Percentiles rank a stretch among this genome's conserved stretches.
Conservation (phyloP, 768 basidiomycete genomes). For the Hygrocybe punicea region DNA sequence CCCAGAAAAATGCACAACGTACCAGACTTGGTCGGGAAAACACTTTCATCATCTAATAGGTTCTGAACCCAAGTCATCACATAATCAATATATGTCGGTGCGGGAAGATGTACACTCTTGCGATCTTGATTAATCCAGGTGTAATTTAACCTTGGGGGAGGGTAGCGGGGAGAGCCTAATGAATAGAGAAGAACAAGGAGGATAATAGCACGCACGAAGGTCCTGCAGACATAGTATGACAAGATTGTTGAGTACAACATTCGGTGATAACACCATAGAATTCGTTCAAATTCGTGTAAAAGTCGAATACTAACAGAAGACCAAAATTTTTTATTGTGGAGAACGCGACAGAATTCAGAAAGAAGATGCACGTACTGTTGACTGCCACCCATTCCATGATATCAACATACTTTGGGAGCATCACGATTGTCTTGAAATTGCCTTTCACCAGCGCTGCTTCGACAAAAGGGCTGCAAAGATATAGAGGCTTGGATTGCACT, state of each 20-base stretch:
- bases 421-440: slow-evolving; percentile 97
- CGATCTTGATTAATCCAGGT: slow-evolving; percentile 98
- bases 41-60: slow-evolving; percentile 85
- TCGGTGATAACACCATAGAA: slow-evolving; percentile 95
- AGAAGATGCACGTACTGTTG: slow-evolving; percentile 52
- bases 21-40: slow-evolving; percentile 96
- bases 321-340: no score
- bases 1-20: slow-evolving; percentile 29
- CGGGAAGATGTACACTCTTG: slow-evolving; percentile 86
- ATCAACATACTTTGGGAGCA: slow-evolving; percentile 95
- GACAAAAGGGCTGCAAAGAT: slow-evolving; percentile 93
- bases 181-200: background rate
- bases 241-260: slow-evolving; percentile 86
- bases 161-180: slow-evolving; percentile 6
- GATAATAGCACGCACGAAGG: slow-evolving; percentile 56
- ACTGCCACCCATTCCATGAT: slow-evolving; percentile 94
- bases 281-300: slow-evolving; percentile 94
- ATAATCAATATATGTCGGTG: slow-evolving; percentile 97
- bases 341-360: background rate
- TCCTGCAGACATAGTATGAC: slow-evolving; percentile 92
- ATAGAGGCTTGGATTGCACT: slow-evolving; percentile 59
- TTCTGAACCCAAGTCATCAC: slow-evolving; percentile 99
- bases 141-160: slow-evolving; percentile 73
- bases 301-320: slow-evolving; percentile 79
- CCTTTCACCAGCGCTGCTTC: slow-evolving; percentile 95